A percentile compares a stretch with the other conserved stretches of the same genome.
phyloP scores from a whole-genome alignment of 148 eudicot genomes.

The Rhododendron simsii region DNA sequence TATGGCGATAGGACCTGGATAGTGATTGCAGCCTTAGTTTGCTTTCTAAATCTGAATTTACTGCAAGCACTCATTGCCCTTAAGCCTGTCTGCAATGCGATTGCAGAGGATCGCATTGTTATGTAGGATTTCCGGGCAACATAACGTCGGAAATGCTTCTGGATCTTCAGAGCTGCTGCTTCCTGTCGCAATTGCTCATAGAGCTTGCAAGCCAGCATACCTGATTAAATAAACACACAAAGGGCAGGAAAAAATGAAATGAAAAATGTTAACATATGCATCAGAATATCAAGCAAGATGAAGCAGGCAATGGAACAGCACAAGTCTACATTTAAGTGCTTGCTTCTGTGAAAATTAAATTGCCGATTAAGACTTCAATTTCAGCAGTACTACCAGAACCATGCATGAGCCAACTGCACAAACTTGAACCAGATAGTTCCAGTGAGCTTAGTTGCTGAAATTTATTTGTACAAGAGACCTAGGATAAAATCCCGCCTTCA shows the following conservation, averaged over 20 bases:
- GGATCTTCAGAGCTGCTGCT: constrained; percentile 86
- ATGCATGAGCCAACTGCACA: background rate
- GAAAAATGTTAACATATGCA: background rate
- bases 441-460: background rate
- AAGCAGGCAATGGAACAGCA: background rate
- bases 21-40: constrained; percentile 74
- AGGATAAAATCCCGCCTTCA: background rate
- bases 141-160: constrained; percentile 66
- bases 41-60: constrained; percentile 73
- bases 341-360: background rate
- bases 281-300: background rate
- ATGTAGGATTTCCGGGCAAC: constrained; percentile 52
- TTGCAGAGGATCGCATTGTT: constrained; percentile 44
- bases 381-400: background rate
- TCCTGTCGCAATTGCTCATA: constrained; percentile 69
- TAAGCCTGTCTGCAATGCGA: constrained; percentile 74
- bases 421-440: background rate
- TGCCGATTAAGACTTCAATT: background rate
- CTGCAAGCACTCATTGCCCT: constrained; percentile 87
- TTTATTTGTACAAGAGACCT: background rate
- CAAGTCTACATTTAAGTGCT: background rate
- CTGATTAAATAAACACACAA: constrained; percentile 26
- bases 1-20: constrained; percentile 61
- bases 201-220: constrained; percentile 67
- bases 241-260: constrained; percentile 1